Base-by-base conservation (phyloP, 768 basidiomycete genomes). In the Russula compacta region DNA sequence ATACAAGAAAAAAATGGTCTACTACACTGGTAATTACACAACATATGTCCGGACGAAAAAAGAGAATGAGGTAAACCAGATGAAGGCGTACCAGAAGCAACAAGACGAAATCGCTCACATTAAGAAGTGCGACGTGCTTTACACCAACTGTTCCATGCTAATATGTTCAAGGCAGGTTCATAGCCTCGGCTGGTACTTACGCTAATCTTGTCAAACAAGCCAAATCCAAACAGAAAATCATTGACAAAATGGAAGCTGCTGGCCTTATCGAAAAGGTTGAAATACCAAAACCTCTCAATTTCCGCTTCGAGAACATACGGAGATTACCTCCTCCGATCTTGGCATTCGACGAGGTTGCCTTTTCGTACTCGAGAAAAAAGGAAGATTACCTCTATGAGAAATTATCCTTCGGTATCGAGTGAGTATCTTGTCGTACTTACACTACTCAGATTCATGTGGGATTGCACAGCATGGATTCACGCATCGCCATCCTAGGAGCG, bases 211-310 rank as follows among this genome's bases (percentile, higher is more conserved):
- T 99, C 69, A 92, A 87, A 70, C 95, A 99, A 75, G 95, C 95
- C 67, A 98, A 99, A 77, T 98, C 95, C 53, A 99, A 99, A 74
- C 95, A 99, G 75, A 99, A 99, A 83, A 98, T 99, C 65, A 95
- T 99, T 75, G 95, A 99, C 81, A 99, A 99, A 83, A 99, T 99
- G 95, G 97, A 99, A 79, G 95, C 95, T 32, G 95, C 95, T 14
- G 95, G 95, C 64, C 81, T 99, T 46, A 81, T 99, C 71, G 92
- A 99, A 75, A 93, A 92, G 76, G 77, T 97, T 60, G 92, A 95
- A 70, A 72, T 73, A 4, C 79, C 81, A 39, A 84, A 82, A 67
- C 83, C 83, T 15, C 79, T 99, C 38, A 79, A 84, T 53, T 99
- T 98, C 83, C 87, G 95, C 81, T 99, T 98, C 69, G 95, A 98